A percentile compares a stretch with the other conserved stretches of the same genome.
These are phyloP conservation scores for Fusarium musae DNA, from an alignment of 2,329 filamentous ascomycete genomes.

Conservation along the genomic window DNA sequence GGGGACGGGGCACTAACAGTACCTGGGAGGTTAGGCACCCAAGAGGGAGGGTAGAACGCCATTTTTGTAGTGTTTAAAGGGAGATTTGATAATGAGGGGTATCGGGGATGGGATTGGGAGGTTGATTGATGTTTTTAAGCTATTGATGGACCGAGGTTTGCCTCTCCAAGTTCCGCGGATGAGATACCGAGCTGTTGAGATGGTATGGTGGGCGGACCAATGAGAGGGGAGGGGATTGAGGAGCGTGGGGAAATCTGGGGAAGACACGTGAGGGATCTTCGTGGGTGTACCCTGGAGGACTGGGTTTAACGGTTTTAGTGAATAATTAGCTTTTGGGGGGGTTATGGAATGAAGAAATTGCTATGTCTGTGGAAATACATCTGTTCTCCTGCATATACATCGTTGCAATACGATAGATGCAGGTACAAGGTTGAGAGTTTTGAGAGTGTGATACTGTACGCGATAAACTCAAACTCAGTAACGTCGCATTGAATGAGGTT, in stretches of 20 bases:
- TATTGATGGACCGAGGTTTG: slow-evolving; percentile 1
- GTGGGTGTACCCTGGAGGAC: not conserved
- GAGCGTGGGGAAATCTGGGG: slow-evolving; percentile 13
- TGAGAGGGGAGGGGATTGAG: not conserved
- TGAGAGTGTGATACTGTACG: not conserved
- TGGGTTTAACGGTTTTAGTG: too few relatives aligned
- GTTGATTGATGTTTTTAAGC: not conserved
- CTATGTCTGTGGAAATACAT: not conserved
- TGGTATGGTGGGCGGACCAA: not conserved
- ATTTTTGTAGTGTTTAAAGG: not conserved
- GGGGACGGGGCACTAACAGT: not conserved
- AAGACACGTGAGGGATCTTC: not conserved
- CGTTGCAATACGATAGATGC: fast-evolving
- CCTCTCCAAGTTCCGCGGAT: slow-evolving; percentile 16
- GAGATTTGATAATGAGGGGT: fast-evolving
- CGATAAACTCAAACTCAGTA: not conserved
- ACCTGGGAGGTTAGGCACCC: slow-evolving; percentile 24
- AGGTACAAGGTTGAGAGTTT: not conserved
- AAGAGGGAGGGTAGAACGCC: slow-evolving; percentile 19
- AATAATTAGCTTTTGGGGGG: fast-evolving
- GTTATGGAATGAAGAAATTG: fast-evolving
- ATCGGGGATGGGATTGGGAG: not conserved
- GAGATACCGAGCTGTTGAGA: not conserved
- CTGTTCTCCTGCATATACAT: fast-evolving
- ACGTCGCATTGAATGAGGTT: too few relatives aligned